phyloP scores from a whole-genome alignment of 2,329 filamentous ascomycete genomes.

The Fusarium pseudonygamai region DNA sequence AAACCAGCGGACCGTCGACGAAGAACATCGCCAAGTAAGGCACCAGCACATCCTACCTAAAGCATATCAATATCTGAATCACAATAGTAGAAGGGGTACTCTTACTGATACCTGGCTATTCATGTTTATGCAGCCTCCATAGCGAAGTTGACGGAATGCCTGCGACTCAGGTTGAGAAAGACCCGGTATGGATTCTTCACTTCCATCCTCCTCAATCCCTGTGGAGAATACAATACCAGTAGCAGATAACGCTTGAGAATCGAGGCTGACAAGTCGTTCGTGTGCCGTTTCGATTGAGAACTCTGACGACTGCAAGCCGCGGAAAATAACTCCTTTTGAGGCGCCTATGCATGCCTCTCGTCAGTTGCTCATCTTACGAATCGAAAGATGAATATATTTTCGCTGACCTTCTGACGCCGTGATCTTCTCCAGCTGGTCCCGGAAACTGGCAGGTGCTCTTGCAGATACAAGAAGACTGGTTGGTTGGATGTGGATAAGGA shows the following conservation, averaged over 20 bases:
- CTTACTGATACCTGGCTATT: conserved; percentile 75
- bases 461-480: conserved; percentile 64
- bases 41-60: conserved; percentile 84
- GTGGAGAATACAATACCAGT: conserved; percentile 36
- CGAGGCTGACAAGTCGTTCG: conserved; percentile 67
- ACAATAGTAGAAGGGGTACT: neutral
- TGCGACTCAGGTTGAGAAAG: conserved; percentile 57
- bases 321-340: conserved; percentile 56
- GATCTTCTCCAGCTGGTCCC: conserved; percentile 43
- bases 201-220: conserved; percentile 1
- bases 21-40: conserved; percentile 81
- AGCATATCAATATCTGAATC: conserved; percentile 8
- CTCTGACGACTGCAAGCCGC: conserved; percentile 75
- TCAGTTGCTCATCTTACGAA: neutral
- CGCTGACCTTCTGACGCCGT: conserved; percentile 20
- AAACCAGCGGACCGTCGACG: conserved; percentile 67
- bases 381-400: neutral
- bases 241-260: conserved; percentile 15
- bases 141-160: conserved; percentile 70
- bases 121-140: conserved; percentile 77
- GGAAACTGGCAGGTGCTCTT: conserved; percentile 55
- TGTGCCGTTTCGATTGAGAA: conserved; percentile 76
- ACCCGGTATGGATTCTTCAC: conserved; percentile 47
- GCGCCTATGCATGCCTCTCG: neutral
- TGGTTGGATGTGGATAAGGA: conserved; percentile 64